Evolutionary conservation across 2,329 filamentous ascomycete species (phyloP).

Genomic region (Dactylella cylindrospora): DNA sequence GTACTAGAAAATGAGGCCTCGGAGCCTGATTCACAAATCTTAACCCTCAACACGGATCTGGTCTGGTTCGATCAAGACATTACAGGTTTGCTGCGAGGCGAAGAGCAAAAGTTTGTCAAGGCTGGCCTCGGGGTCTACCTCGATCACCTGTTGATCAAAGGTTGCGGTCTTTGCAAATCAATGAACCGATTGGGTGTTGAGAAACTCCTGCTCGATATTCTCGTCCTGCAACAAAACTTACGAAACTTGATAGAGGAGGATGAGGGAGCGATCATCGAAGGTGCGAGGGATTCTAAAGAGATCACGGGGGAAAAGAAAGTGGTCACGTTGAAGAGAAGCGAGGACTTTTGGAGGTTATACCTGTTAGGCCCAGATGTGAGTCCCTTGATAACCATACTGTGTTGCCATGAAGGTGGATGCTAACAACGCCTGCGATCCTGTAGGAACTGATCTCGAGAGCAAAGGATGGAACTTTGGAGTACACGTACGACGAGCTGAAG

Average conservation of each 20-base stretch:
- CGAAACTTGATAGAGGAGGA: conserved; percentile 79
- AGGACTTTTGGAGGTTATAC: conserved; percentile 35
- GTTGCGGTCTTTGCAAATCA: conserved; percentile 68
- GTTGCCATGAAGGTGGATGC: background rate
- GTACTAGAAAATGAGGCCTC: conserved; percentile 67
- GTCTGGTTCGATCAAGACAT: conserved; percentile 85
- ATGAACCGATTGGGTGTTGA: conserved; percentile 83
- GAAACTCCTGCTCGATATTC: conserved; percentile 89
- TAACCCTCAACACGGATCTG: conserved; percentile 80
- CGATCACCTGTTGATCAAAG: conserved; percentile 74
- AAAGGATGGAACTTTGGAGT: conserved; percentile 51
- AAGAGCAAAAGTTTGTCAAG: conserved; percentile 74
- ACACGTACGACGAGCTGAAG: conserved; percentile 68
- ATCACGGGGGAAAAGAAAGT: conserved; percentile 16
- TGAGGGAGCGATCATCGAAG: conserved; percentile 50
- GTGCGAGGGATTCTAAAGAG: too few species aligned
- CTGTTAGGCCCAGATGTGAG: conserved; percentile 36
- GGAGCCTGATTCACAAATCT: conserved; percentile 75
- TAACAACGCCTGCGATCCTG: background rate
- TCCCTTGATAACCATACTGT: background rate
- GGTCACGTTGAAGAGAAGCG: conserved; percentile 29
- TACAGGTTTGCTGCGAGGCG: conserved; percentile 68
- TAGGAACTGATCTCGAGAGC: conserved; percentile 47
- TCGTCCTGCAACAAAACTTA: conserved; percentile 93
- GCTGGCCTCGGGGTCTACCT: conserved; percentile 75